Evolutionary conservation across 2,329 filamentous ascomycete species (phyloP).

Genomic region (Penicillium brasilianum): DNA sequence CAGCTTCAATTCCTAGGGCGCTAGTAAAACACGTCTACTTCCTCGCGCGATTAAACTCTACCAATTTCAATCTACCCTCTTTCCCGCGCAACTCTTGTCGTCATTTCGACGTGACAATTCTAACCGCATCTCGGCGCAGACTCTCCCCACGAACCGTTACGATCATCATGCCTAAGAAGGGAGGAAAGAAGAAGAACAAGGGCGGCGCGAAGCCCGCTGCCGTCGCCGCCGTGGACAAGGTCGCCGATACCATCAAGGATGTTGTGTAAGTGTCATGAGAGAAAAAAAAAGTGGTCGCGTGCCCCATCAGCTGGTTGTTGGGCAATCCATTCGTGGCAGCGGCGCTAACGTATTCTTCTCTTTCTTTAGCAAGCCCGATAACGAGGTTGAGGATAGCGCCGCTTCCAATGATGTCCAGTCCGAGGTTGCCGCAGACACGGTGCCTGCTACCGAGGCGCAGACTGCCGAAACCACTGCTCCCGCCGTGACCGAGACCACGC

Average conservation of each 20-base stretch:
- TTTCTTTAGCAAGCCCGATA: slow-evolving; percentile 25
- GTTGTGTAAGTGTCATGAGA: slow-evolving; percentile 37
- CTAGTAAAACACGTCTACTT: background rate
- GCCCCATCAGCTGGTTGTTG: slow-evolving; percentile 12
- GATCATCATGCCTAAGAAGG: slow-evolving; percentile 42
- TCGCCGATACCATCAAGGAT: slow-evolving; percentile 34
- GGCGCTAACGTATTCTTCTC: slow-evolving; percentile 10
- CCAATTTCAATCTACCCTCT: background rate
- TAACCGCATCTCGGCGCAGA: slow-evolving; percentile 19
- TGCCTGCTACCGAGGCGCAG: slow-evolving; percentile 22
- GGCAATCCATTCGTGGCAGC: background rate
- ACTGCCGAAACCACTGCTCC: slow-evolving; percentile 21
- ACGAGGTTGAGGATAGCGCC: slow-evolving; percentile 32
- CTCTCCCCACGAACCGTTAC: slow-evolving; percentile 17
- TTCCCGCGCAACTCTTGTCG: slow-evolving; percentile 11
- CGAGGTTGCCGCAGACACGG: slow-evolving; percentile 21
- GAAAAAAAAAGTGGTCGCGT: slow-evolving; percentile 20
- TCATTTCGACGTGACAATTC: slow-evolving; percentile 21
- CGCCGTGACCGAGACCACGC: slow-evolving; percentile 20
- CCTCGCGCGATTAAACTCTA: background rate
- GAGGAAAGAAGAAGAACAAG: slow-evolving; percentile 41
- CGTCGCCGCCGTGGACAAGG: slow-evolving; percentile 34
- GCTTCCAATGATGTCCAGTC: slow-evolving; percentile 28
- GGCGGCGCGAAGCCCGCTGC: slow-evolving; percentile 33
- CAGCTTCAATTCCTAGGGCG: background rate